Percentiles rank a stretch among this genome's conserved stretches.
Evolutionary conservation across 306 rosid species (phyloP).

Genomic region (Delonix regia): DNA sequence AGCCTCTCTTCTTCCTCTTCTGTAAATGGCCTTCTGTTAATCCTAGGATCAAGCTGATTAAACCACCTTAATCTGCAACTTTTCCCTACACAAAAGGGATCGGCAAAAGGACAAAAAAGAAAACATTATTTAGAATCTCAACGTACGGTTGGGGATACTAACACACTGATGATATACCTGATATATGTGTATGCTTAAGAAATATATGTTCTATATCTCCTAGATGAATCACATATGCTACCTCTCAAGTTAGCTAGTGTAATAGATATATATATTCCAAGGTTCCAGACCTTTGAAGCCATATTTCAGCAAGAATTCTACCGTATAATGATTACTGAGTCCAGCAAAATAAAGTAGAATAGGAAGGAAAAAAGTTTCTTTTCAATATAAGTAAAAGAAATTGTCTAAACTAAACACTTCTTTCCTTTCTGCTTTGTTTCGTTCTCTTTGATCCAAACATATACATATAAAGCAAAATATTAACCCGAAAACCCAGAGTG

Average conservation of each 20-base stretch:
- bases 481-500: not conserved
- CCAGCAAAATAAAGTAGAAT: not conserved
- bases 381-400: not conserved
- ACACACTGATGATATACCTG: not conserved
- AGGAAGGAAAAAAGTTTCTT: not conserved
- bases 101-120: not conserved
- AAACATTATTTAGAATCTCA: not conserved
- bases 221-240: not conserved
- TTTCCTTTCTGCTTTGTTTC: not conserved
- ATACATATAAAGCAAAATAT: not conserved
- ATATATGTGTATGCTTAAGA: not conserved
- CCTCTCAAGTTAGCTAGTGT: slow-evolving; percentile 16
- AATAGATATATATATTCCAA: not conserved
- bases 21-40: slow-evolving; percentile 65
- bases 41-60: slow-evolving; percentile 77
- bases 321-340: not conserved
- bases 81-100: slow-evolving; percentile 44
- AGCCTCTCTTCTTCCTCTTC: slow-evolving; percentile 75
- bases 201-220: not conserved
- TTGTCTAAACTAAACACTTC: not conserved
- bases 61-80: slow-evolving; percentile 86
- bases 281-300: not conserved
- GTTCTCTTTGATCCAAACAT: not conserved
- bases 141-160: not conserved
- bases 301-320: not conserved